phyloP scores from a whole-genome alignment of 2,329 filamentous ascomycete species.

The Dichotomopilus funicola region DNA sequence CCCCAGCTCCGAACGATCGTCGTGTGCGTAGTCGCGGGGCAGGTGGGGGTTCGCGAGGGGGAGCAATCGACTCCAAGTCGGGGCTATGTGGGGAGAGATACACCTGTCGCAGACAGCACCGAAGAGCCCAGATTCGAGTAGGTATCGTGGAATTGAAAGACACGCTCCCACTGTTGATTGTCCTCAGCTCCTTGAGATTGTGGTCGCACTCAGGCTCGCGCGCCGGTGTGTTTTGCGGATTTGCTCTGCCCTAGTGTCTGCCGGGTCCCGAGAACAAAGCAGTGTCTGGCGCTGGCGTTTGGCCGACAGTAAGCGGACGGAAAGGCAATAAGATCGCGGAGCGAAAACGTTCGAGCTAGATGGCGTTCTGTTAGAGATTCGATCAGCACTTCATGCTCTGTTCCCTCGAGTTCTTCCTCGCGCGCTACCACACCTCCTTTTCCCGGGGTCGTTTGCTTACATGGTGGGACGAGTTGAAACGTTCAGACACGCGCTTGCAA shows the following conservation, averaged over 20 bases:
- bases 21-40: conserved; percentile 1
- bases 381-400: conserved; percentile 22
- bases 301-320: background rate
- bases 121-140: too few species aligned
- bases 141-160: too few species aligned
- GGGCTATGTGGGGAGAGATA: too few species aligned
- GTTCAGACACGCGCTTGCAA: conserved; percentile 6
- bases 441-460: conserved; percentile 20
- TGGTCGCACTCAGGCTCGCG: too few species aligned
- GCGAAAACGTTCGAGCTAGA: conserved; percentile 15
- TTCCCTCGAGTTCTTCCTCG: background rate
- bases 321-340: background rate
- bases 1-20: too few species aligned
- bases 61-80: conserved; percentile 5
- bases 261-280: too few species aligned
- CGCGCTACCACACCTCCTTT: background rate
- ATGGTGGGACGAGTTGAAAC: conserved; percentile 21
- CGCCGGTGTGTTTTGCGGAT: too few species aligned
- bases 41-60: conserved; percentile 7
- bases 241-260: too few species aligned
- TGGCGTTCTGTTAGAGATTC: conserved; percentile 16
- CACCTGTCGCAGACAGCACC: too few species aligned
- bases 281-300: background rate
- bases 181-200: too few species aligned
- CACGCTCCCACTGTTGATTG: too few species aligned